A percentile compares a stretch with the other conserved stretches of the same genome.
Conservation (phyloP, 2,329 filamentous ascomycete species). For the Didymella glomerata region DNA sequence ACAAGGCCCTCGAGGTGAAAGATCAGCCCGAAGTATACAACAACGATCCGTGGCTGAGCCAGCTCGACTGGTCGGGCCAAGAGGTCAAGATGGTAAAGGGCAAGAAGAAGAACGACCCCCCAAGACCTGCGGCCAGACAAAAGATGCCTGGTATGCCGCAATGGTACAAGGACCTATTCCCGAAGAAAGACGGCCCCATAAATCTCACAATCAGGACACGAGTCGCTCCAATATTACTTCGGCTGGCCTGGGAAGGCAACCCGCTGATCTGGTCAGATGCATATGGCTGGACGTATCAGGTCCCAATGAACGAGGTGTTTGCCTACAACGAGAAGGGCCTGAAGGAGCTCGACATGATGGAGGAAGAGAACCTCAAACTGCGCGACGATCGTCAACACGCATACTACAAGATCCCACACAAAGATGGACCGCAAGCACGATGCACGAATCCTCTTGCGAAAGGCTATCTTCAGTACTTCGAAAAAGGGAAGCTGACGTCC, state of each 20-base stretch:
- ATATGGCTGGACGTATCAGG: slow-evolving; percentile 91
- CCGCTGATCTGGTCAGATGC: slow-evolving; percentile 93
- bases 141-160: slow-evolving; percentile 94
- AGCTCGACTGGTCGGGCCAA: slow-evolving; percentile 95
- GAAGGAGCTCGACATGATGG: slow-evolving; percentile 77
- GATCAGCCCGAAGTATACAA: slow-evolving; percentile 72
- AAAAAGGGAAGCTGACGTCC: slow-evolving; percentile 85
- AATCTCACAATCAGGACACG: slow-evolving; percentile 85
- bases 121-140: slow-evolving; percentile 79
- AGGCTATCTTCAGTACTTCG: slow-evolving; percentile 88
- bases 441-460: slow-evolving; percentile 92
- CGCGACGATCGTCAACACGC: slow-evolving; percentile 70
- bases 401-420: slow-evolving; percentile 96
- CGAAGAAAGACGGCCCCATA: slow-evolving; percentile 72
- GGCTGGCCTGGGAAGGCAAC: slow-evolving; percentile 86
- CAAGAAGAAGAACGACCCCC: slow-evolving; percentile 84
- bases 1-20: slow-evolving; percentile 80
- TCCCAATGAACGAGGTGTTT: slow-evolving; percentile 67
- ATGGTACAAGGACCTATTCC: slow-evolving; percentile 94
- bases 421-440: slow-evolving; percentile 85
- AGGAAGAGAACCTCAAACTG: slow-evolving; percentile 71
- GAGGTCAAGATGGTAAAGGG: slow-evolving; percentile 90
- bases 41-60: slow-evolving; percentile 87
- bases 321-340: slow-evolving; percentile 77
- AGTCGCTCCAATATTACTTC: slow-evolving; percentile 83